Conservation (phyloP, 257 asterid genomes). For the Solanum lignicaule region DNA sequence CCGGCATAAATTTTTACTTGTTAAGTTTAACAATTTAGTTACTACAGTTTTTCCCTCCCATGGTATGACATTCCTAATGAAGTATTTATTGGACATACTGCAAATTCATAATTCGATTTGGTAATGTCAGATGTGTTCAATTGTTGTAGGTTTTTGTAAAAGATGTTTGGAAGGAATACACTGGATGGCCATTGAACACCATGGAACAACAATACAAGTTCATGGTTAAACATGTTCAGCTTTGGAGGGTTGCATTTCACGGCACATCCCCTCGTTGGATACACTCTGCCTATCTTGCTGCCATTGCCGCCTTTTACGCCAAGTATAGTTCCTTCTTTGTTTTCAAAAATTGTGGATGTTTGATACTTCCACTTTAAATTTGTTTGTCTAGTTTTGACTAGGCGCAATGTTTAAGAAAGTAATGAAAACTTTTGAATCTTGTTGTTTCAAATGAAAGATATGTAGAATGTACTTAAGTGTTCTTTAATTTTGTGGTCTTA, state of each 20-base stretch:
- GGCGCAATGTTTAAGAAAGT: fast-evolving
- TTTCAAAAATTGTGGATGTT: background rate
- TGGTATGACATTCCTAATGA: background rate
- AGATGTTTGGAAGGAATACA: slow-evolving; percentile 95
- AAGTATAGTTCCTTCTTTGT: slow-evolving; percentile 38
- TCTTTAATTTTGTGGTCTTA: background rate
- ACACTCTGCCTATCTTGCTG: slow-evolving; percentile 80
- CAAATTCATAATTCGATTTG: background rate
- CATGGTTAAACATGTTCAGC: slow-evolving; percentile 95
- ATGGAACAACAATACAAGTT: slow-evolving; percentile 95
- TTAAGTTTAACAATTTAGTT: background rate
- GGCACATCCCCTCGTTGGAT: slow-evolving; percentile 94
- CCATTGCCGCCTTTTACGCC: slow-evolving; percentile 91
- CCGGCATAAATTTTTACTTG: background rate
- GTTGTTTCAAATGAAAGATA: background rate
- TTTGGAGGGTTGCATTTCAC: slow-evolving; percentile 90
- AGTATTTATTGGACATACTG: background rate
- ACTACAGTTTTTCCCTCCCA: background rate
- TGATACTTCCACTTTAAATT: background rate
- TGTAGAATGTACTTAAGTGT: fast-evolving
- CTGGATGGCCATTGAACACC: slow-evolving; percentile 92
- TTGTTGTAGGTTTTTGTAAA: slow-evolving; percentile 54
- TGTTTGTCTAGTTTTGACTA: background rate
- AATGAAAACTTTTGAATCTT: background rate
- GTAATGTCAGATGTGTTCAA: background rate